Evolutionary conservation across 306 rosid genomes (phyloP), one percentile per base, ranked within the genome.

Genomic region (Sicyos edulis): DNA sequence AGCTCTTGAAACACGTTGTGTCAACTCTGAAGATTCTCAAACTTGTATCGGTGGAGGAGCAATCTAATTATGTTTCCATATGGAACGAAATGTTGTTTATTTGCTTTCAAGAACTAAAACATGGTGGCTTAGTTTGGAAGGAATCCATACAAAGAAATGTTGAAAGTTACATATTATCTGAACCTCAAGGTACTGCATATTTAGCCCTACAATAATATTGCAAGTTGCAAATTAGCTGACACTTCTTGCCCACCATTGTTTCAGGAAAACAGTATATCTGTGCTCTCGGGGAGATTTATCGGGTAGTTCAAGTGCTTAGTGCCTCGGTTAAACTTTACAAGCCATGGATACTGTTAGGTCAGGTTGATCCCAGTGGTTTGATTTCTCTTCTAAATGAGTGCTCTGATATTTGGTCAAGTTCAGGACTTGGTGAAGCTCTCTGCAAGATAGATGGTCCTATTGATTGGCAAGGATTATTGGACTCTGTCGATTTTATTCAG

Each of bases 221-320:
- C 34, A 40, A 51, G 45, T 19, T 50, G 34, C 47, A 47, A 32
- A 63, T 74, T 20, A 13, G 60, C 71, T 63, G 49, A 74, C 50
- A 11, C 21, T 62, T 50, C 71, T n/a, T 49, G 12, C 34, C 21
- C 45, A 16, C 34, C 32, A 32, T 51, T 61, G 37, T 63, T 70
- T 51, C 80, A 93, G 98, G 97, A 81, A 78, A 74, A 79, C 81
- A 12, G 42, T 84, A 88, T 77, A 64, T 93, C 60, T 74, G 70
- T 70, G 87, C 96, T 78, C 96, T 93, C 0, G 96, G 92, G 71
- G 98, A 90, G 85, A 86, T 93, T 76, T 90, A 80, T 85, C 85
- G 96, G 76, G 95, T 88, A 69, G 84, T 87, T 66, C 81, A 80
- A 82, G 83, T 88, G 68, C 73, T 93, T 80, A 81, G 85, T 81